A percentile compares a stretch with the other conserved stretches of the same genome.
Conservation (phyloP, 2,329 filamentous ascomycete species). For the Diaporthe sp. region DNA sequence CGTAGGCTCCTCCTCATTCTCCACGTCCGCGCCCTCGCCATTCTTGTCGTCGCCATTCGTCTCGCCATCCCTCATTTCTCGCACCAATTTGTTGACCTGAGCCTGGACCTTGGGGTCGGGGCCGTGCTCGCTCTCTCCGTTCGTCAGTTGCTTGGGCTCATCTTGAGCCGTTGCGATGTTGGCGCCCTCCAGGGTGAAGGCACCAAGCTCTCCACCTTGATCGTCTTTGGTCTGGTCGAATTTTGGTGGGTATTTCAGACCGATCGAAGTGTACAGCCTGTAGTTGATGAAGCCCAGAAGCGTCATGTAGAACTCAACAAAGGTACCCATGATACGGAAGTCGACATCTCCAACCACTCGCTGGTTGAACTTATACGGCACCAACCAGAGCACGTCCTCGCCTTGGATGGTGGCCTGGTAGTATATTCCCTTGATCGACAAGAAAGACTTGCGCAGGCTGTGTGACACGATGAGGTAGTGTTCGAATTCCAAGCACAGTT, state of each 20-base stretch:
- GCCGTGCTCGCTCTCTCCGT: conserved; percentile 65
- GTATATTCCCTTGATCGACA: conserved; percentile 99
- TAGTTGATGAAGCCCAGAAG: conserved; percentile 97
- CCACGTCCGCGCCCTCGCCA: conserved; percentile 58
- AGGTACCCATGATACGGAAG: conserved; percentile 99
- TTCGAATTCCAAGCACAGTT: conserved; percentile 94
- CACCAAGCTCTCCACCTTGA: conserved; percentile 88
- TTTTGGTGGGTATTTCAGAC: conserved; percentile 94
- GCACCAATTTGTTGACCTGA: conserved; percentile 77
- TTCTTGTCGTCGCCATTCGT: conserved; percentile 56
- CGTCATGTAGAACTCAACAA: conserved; percentile 98
- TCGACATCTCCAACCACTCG: conserved; percentile 93
- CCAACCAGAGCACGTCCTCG: conserved; percentile 96
- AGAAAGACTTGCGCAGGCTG: conserved; percentile 93
- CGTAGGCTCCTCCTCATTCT: conserved; percentile 62
- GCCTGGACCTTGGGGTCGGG: conserved; percentile 75
- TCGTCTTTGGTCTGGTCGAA: conserved; percentile 92
- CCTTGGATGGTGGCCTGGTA: conserved; percentile 98
- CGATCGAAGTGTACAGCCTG: conserved; percentile 90
- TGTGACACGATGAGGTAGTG: conserved; percentile 96
- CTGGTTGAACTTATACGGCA: conserved; percentile 98
- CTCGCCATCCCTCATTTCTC: conserved; percentile 71
- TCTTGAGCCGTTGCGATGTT: conserved; percentile 71
- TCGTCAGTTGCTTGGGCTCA: conserved; percentile 67
- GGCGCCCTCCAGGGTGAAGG: conserved; percentile 87